Evolutionary conservation across 768 basidiomycete genomes (phyloP), one percentile per base, ranked within the genome.

Genomic region (Boletus reticuloceps): DNA sequence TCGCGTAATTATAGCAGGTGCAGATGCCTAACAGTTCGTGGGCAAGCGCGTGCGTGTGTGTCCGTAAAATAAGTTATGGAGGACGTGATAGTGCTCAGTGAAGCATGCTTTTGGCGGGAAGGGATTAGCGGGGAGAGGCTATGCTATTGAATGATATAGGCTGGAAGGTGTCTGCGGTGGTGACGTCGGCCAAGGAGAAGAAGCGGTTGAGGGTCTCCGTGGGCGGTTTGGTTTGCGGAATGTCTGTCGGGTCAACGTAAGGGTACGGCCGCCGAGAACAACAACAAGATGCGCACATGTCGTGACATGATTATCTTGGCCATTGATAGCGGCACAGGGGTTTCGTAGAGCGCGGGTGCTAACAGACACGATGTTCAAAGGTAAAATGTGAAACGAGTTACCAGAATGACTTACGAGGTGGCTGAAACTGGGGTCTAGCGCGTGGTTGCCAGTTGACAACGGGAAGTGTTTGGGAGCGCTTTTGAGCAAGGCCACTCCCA

Each of bases 301-400:
- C 78, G 76, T 29, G 78, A 79, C 79, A 79, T 79, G 58, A 79
- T 79, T 55, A 79, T 74, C 64, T 79, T 79, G 34, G 78, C 78
- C 78, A 80, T 80, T 9, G 79, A 79, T 40, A 75, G 59, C 44
- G 78, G 78, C 37, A 72, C 68, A 48, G 74, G 73, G 53, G 60
- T 75, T 56, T 78, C 72, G 50, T 80, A 79, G 17, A 77, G 58
- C 1, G 76, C 73, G 29, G 77, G 75, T 44, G 76, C 78, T 79
- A 20, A 13, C 5, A n/a, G 47, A n/a, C 10, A 36, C 37, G 11
- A 27, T 20, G 56, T 46, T 55, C 50, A 47, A 25, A 52, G 17
- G 17, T n/a, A 25, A 29, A 36, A 48, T n/a, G 22, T 45, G 36
- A 31, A 37, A 22, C n/a, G 7, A 27, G 27, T 31, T 6, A 27